These are phyloP conservation scores for Yueomyces sp. DNA, from an alignment of 1,139 yeast species.

Conservation along the genomic window DNA sequence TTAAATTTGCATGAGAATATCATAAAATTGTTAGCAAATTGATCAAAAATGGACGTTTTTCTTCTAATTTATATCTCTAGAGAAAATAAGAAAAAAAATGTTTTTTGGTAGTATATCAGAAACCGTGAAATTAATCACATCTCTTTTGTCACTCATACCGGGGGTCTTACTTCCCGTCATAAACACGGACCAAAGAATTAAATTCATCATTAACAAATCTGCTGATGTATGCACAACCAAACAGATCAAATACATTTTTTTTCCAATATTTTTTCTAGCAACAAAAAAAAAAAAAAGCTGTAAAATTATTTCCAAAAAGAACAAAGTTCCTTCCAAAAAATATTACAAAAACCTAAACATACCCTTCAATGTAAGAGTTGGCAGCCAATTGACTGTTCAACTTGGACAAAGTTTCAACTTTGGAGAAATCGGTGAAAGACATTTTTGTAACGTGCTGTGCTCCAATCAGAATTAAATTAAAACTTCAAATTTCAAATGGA, in stretches of 20 bases:
- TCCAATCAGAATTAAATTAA: too few relatives aligned
- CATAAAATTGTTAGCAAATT: too few relatives aligned
- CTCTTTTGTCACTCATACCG: slow-evolving; percentile 54
- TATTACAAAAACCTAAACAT: slow-evolving; percentile 28
- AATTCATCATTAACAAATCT: slow-evolving; percentile 44
- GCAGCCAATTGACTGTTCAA: slow-evolving; percentile 82
- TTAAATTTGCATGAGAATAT: too few relatives aligned
- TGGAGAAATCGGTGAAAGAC: slow-evolving; percentile 74
- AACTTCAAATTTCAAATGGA: too few relatives aligned
- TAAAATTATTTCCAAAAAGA: slow-evolving; percentile 1
- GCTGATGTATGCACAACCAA: too few relatives aligned
- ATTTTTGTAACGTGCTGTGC: slow-evolving; percentile 22
- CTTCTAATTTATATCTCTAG: neutral
- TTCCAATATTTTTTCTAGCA: neutral
- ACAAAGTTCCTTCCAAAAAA: neutral
- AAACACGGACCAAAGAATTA: slow-evolving; percentile 82
- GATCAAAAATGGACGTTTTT: neutral
- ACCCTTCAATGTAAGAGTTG: slow-evolving; percentile 92
- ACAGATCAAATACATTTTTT: too few relatives aligned
- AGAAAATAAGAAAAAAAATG: neutral
- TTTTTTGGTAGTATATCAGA: slow-evolving; percentile 4
- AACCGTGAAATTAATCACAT: slow-evolving; percentile 12
- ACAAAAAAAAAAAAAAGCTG: slow-evolving; percentile 1
- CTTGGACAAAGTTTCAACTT: slow-evolving; percentile 69
- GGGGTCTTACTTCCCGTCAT: slow-evolving; percentile 91